These are phyloP conservation scores for Lumnitzera littorea DNA, from an alignment of 345 rosid species.

Conservation along the genomic window DNA sequence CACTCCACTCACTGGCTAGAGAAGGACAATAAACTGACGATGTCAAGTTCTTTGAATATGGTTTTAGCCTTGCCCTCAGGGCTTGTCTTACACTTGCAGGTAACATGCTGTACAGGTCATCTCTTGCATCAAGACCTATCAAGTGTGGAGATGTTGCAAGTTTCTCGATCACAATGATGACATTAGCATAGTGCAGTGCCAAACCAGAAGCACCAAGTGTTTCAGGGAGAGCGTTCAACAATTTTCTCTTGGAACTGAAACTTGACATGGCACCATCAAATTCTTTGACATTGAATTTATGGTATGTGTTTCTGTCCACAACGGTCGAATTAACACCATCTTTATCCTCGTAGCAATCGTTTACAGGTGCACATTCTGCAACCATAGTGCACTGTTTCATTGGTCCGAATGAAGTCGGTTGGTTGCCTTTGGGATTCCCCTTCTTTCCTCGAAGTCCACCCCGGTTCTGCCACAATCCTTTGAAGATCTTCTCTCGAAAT, in stretches of 20 bases:
- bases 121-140: constrained; percentile 92
- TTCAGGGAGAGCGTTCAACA: constrained; percentile 64
- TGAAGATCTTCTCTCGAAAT: constrained; percentile 36
- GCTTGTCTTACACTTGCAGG: constrained; percentile 70
- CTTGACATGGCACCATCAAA: constrained; percentile 20
- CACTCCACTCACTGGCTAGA: constrained; percentile 82
- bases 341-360: constrained; percentile 29
- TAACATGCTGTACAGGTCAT: constrained; percentile 91
- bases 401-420: constrained; percentile 77
- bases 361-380: constrained; percentile 29
- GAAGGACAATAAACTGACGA: constrained; percentile 49
- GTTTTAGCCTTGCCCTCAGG: constrained; percentile 66
- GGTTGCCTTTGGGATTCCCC: constrained; percentile 35
- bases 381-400: constrained; percentile 64
- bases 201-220: constrained; percentile 88
- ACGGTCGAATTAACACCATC: constrained; percentile 20
- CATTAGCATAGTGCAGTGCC: constrained; percentile 91
- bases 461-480: constrained; percentile 48
- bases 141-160: constrained; percentile 87
- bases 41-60: constrained; percentile 55
- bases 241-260: constrained; percentile 27
- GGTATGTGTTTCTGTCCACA: constrained; percentile 27
- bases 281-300: constrained; percentile 19
- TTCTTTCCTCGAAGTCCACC: constrained; percentile 37
- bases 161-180: constrained; percentile 82